These are phyloP conservation scores for Carex scoparia DNA, from an alignment of 176 grass and related monocot genomes.

Conservation along the genomic window DNA sequence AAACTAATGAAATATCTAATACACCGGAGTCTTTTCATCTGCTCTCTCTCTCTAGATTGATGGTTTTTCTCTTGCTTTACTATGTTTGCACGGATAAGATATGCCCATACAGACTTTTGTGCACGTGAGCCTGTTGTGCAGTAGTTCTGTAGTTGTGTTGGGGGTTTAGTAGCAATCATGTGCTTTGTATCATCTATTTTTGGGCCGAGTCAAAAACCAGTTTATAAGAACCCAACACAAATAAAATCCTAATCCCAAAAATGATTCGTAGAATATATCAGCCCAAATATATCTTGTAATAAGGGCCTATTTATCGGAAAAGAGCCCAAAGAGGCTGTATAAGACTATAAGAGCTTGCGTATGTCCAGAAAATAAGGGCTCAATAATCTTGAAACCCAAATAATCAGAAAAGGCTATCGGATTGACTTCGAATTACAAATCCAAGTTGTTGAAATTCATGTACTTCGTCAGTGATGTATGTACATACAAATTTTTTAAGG, in stretches of 20 bases:
- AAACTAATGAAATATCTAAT: neutral
- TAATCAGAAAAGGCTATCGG: no score
- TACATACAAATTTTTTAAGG: no score
- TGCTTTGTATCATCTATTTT: neutral
- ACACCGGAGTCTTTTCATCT: neutral
- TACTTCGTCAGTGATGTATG: no score
- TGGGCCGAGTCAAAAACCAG: neutral
- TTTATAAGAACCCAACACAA: neutral
- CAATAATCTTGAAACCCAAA: neutral
- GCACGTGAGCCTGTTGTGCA: neutral
- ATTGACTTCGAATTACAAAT: no score
- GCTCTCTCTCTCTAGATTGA: neutral
- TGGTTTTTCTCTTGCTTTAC: neutral
- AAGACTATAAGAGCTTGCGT: neutral
- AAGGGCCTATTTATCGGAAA: neutral
- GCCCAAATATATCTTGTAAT: neutral
- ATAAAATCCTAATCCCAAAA: neutral
- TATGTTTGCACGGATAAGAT: neutral
- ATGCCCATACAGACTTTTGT: neutral
- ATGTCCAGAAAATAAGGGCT: neutral
- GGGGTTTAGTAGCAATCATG: neutral
- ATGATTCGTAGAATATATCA: neutral
- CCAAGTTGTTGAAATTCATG: no score
- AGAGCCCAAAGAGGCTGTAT: neutral
- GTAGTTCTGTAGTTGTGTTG: no score